Evolutionary conservation across 768 basidiomycete genomes (phyloP), one percentile per base, ranked within the genome.

Genomic region (Boletus vinaceobasis): DNA sequence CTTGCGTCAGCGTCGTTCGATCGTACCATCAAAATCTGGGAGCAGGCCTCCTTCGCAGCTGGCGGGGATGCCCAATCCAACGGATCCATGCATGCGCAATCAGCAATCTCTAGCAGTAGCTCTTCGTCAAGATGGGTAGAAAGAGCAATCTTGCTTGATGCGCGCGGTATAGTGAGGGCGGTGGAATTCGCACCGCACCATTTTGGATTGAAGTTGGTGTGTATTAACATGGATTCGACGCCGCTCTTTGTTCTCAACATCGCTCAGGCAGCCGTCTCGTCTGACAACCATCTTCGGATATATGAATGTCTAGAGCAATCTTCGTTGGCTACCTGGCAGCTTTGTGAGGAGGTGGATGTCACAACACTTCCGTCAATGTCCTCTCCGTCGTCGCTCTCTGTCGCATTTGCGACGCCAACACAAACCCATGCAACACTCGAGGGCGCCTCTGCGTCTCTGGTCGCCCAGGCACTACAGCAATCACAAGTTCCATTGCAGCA

Each of bases 1-100:
- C 76, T 98, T 52, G 93, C 93, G 0, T 91, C 90, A 4, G 83
- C 85, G 5, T 93, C 89, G 2, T 93, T 94, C 63, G 96, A 98
- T 72, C 81, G 95, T 26, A 90, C 90, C 0, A 90, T 94, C 52
- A 91, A 95, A 71, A 81, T 99, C 15, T 98, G 93, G 93, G 91
- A 95, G 66, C 83, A 90, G 70, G 74, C 73, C 0, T 60, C 68
- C 11, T 67, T 70, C 43, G 55, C 66, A 19, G 70, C 72, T 8
- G 59, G 68, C 2, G 61, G 61, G 32, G 66, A 66, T 9, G 58
- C 63, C 13, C 63, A 70, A 26, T 36, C 60, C n/a, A 71, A 63
- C 31, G 64, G 65, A 38, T 48, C 64, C 11, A n/a, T 43, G 46
- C 49, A 60, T n/a, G 26, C 50, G 19, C 64, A 57, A 44, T 38